Evolutionary conservation across 2,329 filamentous ascomycete species (phyloP).

Genomic region (Fusarium sp.): DNA sequence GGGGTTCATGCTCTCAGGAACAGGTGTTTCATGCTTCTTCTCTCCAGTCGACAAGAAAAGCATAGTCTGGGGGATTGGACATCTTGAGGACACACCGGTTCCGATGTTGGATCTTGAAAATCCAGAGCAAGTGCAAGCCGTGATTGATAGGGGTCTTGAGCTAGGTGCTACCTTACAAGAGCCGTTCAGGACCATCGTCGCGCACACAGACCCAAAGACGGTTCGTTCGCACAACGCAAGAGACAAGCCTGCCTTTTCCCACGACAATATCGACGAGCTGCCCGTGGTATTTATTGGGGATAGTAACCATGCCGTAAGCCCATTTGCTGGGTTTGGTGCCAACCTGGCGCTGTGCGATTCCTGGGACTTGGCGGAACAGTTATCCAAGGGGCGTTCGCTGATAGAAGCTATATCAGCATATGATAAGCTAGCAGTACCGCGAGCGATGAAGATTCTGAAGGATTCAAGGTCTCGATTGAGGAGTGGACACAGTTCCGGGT

Average conservation of each 20-base stretch:
- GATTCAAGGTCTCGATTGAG: slow-evolving; percentile 40
- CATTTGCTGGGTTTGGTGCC: slow-evolving; percentile 62
- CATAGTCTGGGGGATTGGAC: slow-evolving; percentile 58
- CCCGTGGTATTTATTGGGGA: slow-evolving; percentile 62
- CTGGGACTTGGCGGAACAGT: slow-evolving; percentile 58
- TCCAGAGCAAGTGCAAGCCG: slow-evolving; percentile 38
- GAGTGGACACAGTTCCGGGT: slow-evolving; percentile 42
- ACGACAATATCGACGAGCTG: slow-evolving; percentile 42
- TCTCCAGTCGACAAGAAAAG: slow-evolving; percentile 56
- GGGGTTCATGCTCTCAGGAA: slow-evolving; percentile 55
- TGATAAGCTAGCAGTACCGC: slow-evolving; percentile 51
- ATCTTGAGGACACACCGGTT: slow-evolving; percentile 40
- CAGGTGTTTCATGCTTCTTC: slow-evolving; percentile 57
- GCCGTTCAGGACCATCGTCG: slow-evolving; percentile 55
- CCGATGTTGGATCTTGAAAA: slow-evolving; percentile 22
- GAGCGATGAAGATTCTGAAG: slow-evolving; percentile 45
- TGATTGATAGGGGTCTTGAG: slow-evolving; percentile 49
- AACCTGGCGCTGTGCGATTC: slow-evolving; percentile 61
- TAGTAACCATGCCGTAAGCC: slow-evolving; percentile 62
- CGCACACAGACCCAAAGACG: slow-evolving; percentile 53
- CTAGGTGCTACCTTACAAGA: slow-evolving; percentile 52
- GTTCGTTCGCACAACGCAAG: slow-evolving; percentile 55
- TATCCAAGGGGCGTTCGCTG: slow-evolving; percentile 47
- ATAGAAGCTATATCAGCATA: slow-evolving; percentile 48
- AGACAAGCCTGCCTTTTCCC: slow-evolving; percentile 59